Evolutionary conservation across 2,329 filamentous ascomycete species (phyloP), one percentile per base, ranked within the genome.

Genomic region (Alternaria consortialis): DNA sequence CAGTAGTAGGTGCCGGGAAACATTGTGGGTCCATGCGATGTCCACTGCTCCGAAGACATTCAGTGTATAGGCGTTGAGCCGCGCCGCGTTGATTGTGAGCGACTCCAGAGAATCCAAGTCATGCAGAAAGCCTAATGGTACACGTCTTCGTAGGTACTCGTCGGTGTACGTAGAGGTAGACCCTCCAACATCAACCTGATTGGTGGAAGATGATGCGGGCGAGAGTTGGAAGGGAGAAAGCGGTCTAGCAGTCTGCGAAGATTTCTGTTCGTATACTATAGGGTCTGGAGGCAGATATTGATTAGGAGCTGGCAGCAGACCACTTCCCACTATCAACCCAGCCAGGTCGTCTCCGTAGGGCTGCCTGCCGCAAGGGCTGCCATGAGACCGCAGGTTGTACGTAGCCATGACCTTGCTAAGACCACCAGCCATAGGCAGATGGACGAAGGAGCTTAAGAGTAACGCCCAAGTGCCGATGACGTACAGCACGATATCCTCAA

Each of bases 1-100:
- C 6, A 71, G 50, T 0, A 66, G 39, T 56, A 71, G 64, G 27
- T 73, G 67, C 5, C 66, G 55, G 11, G 70, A 73, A 3, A 71
- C 34, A 32, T 72, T 67, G 25, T 60, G 40, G 2, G 68, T 71
- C 64, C 63, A 73, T 8, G 25, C n/a, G 12, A 73, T 60, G 0
- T 67, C 52, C 5, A 71, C 66, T 6, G 64, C 67, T 6, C 65
- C 61, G 6, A 69, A 52, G 1, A 62, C 53, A 17, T 60, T 63
- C 7, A 73, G 47, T 0, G 62, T 68, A 17, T 64, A 71, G 0
- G 64, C 62, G n/a, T 73, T 71, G 7, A 73, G 62, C 4, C 57
- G 46, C 12, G 31, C 34, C 7, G 46, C 46, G 31, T 48, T 5
- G 5, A 48, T 32, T 1, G 29, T 34, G 2, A 48, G 46, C 1